Evolutionary conservation across 768 basidiomycete species (phyloP).

Genomic region (Imleria badia): DNA sequence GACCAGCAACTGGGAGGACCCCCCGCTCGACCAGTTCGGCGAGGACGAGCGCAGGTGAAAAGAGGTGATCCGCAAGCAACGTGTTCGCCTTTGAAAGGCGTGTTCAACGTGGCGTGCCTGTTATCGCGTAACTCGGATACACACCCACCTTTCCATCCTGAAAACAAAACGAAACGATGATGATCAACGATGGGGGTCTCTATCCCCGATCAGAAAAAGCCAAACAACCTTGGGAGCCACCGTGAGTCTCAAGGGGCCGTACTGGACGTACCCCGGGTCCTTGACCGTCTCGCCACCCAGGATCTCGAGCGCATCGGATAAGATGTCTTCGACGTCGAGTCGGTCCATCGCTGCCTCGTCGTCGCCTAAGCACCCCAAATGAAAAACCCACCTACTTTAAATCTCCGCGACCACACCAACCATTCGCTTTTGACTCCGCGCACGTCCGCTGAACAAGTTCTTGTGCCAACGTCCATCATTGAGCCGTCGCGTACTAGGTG

Average conservation of each 20-base stretch:
- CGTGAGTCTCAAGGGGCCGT: slow-evolving; percentile 53
- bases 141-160: slow-evolving; percentile 61
- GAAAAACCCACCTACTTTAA: slow-evolving; percentile 3
- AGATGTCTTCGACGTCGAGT: slow-evolving; percentile 44
- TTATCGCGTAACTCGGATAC: slow-evolving; percentile 6
- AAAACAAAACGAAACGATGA: background rate
- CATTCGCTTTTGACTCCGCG: slow-evolving; percentile 8
- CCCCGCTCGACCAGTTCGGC: slow-evolving; percentile 64
- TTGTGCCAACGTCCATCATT: no score
- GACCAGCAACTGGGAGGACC: slow-evolving; percentile 41
- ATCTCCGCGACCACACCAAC: slow-evolving; percentile 23
- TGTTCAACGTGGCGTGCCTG: background rate
- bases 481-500: no score
- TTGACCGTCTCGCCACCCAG: slow-evolving; percentile 45
- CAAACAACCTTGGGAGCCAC: slow-evolving; percentile 53
- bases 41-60: slow-evolving; percentile 66
- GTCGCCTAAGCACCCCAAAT: no score
- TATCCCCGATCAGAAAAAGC: background rate
- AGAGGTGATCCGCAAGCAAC: slow-evolving; percentile 69
- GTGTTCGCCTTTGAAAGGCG: slow-evolving; percentile 54
- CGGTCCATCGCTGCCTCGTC: slow-evolving; percentile 6
- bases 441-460: no score
- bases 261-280: slow-evolving; percentile 46
- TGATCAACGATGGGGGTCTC: background rate
- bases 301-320: slow-evolving; percentile 52